A percentile compares a stretch with the other conserved stretches of the same genome.
Evolutionary conservation across 2,329 filamentous ascomycete genomes (phyloP).

Genomic region (Waltergamsia citrina): DNA sequence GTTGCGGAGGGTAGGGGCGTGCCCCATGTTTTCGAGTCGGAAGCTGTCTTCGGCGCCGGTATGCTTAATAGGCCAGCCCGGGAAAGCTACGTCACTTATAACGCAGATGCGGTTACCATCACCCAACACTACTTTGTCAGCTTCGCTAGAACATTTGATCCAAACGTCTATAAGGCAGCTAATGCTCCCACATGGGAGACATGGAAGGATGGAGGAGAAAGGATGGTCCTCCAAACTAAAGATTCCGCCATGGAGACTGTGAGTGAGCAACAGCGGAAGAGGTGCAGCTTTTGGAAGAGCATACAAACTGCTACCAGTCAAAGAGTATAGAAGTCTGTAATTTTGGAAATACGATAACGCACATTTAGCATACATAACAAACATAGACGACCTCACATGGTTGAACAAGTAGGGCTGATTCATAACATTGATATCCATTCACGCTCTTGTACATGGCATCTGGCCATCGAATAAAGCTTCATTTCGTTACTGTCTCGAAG

Average conservation of each 20-base stretch:
- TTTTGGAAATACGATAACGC: too few relatives aligned
- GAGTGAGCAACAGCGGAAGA: slow-evolving; percentile 17
- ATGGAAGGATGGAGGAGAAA: slow-evolving; percentile 20
- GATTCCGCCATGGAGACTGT: slow-evolving; percentile 28
- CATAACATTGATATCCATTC: too few relatives aligned
- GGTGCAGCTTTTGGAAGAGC: slow-evolving; percentile 31
- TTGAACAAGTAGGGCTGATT: too few relatives aligned
- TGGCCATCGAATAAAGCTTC: too few relatives aligned
- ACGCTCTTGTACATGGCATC: too few relatives aligned
- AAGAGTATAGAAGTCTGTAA: background rate
- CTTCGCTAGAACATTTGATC: slow-evolving; percentile 35
- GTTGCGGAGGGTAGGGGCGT: slow-evolving; percentile 30
- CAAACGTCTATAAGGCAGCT: slow-evolving; percentile 23
- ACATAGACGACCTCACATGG: too few relatives aligned
- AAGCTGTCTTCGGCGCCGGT: slow-evolving; percentile 38
- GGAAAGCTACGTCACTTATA: slow-evolving; percentile 31
- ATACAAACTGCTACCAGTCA: slow-evolving; percentile 20
- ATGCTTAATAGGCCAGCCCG: slow-evolving; percentile 13
- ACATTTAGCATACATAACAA: too few relatives aligned
- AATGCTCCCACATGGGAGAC: slow-evolving; percentile 29
- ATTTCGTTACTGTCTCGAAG: too few relatives aligned
- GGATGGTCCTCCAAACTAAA: slow-evolving; percentile 28
- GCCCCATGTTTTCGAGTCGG: slow-evolving; percentile 35
- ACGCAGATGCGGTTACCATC: slow-evolving; percentile 32
- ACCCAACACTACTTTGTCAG: slow-evolving; percentile 41